Evolutionary conservation across 148 eudicot species (phyloP), one percentile per base, ranked within the genome.

Genomic region (Rheum nobile): DNA sequence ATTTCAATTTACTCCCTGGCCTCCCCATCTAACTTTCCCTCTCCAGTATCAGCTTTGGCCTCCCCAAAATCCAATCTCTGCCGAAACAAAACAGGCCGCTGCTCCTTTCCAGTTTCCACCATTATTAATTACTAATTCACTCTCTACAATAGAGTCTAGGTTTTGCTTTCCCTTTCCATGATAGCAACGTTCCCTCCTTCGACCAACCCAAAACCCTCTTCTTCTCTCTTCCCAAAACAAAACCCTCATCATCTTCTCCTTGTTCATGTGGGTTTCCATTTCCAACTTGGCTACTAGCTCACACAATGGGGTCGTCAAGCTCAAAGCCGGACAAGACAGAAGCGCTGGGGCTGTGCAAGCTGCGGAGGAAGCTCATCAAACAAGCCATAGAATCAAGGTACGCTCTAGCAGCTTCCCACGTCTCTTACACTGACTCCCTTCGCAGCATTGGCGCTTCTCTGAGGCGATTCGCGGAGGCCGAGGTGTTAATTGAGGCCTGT

Each of bases 401-500:
- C 48, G 86, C 82, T 37, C 78, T 89, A 55, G 97, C 98, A n/a
- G 98, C 97, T 24, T 85, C 97, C 3, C 97, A 94, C 74, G 79
- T 94, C 47, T 81, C 97, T 4, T 94, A 94, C 78, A 82, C 80
- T 70, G 83, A 88, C 55, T 89, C 98, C 9, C 85, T 91, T 1
- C 79, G 77, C 29, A 85, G 81, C 84, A 83, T 91, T 13, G 98
- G 98, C 71, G 43, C 84, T 75, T 80, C 96, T n/a, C 86, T 94
- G 31, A 77, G 87, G 31, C 87, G 90, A 32, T 94, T 88, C 17
- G 95, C 98, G 0, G 97, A 89, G 77, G 87, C 92, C 1, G 91
- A 93, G 55, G 85, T 86, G 13, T 28, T 92, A 14, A 63, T 86
- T 21, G 90, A 88, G 46, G 77, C 87, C 0, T 77, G 84, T 65